Percentiles rank a stretch among this genome's conserved stretches.
phyloP scores from a whole-genome alignment of 768 basidiomycete species.

The Mycena pura region DNA sequence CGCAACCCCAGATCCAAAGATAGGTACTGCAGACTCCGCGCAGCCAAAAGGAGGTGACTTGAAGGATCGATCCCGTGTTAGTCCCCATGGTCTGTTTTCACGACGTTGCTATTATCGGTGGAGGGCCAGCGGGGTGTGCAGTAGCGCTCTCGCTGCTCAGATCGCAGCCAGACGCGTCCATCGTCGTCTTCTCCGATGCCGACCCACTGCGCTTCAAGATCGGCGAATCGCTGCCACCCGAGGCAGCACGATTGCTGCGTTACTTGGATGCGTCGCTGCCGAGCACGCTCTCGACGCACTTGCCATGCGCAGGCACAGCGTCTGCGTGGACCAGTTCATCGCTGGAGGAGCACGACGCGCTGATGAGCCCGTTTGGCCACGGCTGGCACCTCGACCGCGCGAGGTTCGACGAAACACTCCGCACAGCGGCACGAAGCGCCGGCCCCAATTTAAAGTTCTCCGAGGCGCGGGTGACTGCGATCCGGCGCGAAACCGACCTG shows the following conservation, averaged over 20 bases:
- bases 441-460: constrained; percentile 19
- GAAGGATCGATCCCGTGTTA: background rate
- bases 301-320: constrained; percentile 40
- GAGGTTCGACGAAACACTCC: constrained; percentile 38
- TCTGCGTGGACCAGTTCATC: constrained; percentile 37
- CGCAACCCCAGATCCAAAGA: background rate
- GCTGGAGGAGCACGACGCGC: constrained; percentile 36
- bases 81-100: constrained; percentile 1
- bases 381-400: constrained; percentile 44
- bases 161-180: constrained; percentile 26
- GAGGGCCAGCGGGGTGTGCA: constrained; percentile 33
- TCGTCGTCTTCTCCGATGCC: constrained; percentile 41
- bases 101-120: constrained; percentile 27
- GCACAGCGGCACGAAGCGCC: constrained; percentile 27
- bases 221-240: constrained; percentile 44
- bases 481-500: constrained; percentile 11
- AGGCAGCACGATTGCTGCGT: constrained; percentile 28
- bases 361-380: constrained; percentile 42
- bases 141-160: constrained; percentile 25
- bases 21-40: background rate
- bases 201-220: constrained; percentile 42
- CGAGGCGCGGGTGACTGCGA: constrained; percentile 14
- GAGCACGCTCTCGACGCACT: constrained; percentile 27
- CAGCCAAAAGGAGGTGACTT: background rate
- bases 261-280: constrained; percentile 25